Conservation (phyloP, 1,284 basidiomycete genomes). For the Apiotrichum veenhuisii region DNA sequence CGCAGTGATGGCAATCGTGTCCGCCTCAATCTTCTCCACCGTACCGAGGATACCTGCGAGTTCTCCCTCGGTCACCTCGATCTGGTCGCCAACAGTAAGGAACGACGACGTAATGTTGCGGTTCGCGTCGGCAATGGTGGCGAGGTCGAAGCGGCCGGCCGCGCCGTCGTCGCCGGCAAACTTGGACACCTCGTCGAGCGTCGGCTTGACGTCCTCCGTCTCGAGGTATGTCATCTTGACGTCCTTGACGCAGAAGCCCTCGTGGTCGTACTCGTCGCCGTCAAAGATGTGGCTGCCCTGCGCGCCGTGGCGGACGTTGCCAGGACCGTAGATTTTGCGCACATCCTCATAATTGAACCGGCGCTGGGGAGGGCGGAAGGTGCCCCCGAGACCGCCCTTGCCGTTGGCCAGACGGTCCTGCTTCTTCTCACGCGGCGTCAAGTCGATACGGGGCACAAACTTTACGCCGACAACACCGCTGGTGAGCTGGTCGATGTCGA, state of each 20-base stretch:
- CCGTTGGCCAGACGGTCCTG: constrained; percentile 53
- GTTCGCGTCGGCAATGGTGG: constrained; percentile 47
- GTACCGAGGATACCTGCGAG: constrained; percentile 88
- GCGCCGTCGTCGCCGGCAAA: constrained; percentile 61
- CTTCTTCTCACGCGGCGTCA: constrained; percentile 84
- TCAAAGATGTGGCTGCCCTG: constrained; percentile 78
- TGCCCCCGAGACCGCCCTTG: constrained; percentile 24
- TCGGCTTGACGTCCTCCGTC: constrained; percentile 88
- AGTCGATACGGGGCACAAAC: constrained; percentile 94
- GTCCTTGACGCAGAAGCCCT: constrained; percentile 96
- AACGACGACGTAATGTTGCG: constrained; percentile 59
- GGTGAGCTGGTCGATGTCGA: constrained; percentile 92
- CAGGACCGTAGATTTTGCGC: constrained; percentile 75
- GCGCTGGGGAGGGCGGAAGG: constrained; percentile 72
- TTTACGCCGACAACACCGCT: constrained; percentile 68
- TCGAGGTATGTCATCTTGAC: constrained; percentile 76
- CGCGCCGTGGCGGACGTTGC: constrained; percentile 60
- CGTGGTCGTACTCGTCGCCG: constrained; percentile 78
- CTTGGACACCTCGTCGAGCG: constrained; percentile 89
- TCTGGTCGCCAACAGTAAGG: constrained; percentile 94
- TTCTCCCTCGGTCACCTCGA: constrained; percentile 96
- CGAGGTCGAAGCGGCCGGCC: constrained; percentile 41
- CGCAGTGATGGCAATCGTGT: constrained; percentile 77
- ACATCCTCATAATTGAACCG: constrained; percentile 96
- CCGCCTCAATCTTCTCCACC: constrained; percentile 82